Base-by-base conservation (phyloP, 192 early-diverging fungal species). In the Umbelopsis sp. region DNA sequence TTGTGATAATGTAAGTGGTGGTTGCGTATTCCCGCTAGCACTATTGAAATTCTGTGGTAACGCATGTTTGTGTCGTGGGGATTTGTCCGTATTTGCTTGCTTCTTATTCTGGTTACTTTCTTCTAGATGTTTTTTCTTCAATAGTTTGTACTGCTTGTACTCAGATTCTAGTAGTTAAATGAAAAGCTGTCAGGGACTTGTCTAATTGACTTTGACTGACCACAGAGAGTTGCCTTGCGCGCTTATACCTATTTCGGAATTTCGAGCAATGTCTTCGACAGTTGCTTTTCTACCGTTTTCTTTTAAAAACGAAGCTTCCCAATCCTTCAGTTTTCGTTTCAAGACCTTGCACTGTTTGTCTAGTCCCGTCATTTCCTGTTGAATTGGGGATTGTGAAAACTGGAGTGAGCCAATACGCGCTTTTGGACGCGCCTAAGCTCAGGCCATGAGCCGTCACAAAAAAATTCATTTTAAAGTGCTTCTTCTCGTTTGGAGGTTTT, bases 391-490 rank as follows among this genome's bases (percentile, higher is more conserved):
- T 52, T 21, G 11, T 25, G 10, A 3, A 25, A n/a, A 23, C 51
- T 25, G 25, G 11, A 25, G 22, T 10, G 21, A 22, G 51, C n/a
- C 21, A 52, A 23, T 25, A 52, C 51, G 55, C 55, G 55, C 21
- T 25, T 27, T 18, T 18, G 16, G 13, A 30, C 55, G 55, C 33
- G 11, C 13, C 11, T n/a, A 15, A 25, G 48, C 48, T 49, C 48
- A 11, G 33, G 33, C 4, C 30, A 25, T 23, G 21, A 53, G 55
- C 55, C 55, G 55, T 61, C 55, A 61, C 55, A 61, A 61, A 61
- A 61, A 35, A 11, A 35, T 2, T 35, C 27, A 61, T 61, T 61
- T 35, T 61, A 37, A 30, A 30, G 27, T 35, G 11, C 15, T 23
- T 1, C 33, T 25, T 2, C 11, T 15, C 33, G 13, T 10, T 18